phyloP scores from a whole-genome alignment of 73 alveolate genomes.

The Blepharisma stoltei region DNA sequence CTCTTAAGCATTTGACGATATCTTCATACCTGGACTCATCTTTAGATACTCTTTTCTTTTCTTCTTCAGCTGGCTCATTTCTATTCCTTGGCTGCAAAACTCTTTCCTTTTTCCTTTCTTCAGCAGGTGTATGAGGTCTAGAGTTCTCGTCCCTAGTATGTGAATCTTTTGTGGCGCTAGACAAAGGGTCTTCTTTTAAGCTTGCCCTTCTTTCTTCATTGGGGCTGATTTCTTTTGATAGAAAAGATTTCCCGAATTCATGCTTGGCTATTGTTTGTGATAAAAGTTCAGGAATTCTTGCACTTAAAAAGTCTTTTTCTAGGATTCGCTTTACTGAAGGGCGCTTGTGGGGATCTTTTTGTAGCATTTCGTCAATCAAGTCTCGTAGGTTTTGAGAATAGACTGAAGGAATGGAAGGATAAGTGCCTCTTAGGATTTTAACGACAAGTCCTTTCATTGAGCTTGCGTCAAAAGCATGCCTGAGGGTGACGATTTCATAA shows the following conservation, averaged over 20 bases:
- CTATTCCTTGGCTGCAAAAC: neutral
- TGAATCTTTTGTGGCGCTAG: neutral
- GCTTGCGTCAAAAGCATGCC: constrained; percentile 98
- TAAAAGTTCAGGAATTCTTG: constrained; percentile 39
- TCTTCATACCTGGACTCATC: constrained; percentile 33
- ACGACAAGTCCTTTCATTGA: constrained; percentile 86
- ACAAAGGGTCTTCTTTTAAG: constrained; percentile 22
- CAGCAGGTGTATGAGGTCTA: neutral
- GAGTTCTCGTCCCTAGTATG: constrained; percentile 8
- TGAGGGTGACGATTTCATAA: constrained; percentile 95
- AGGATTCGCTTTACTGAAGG: constrained; percentile 76
- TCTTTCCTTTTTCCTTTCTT: constrained; percentile 27
- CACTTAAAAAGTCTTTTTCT: constrained; percentile 69
- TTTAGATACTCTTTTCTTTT: neutral
- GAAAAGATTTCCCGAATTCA: constrained; percentile 50
- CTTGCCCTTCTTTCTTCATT: constrained; percentile 20
- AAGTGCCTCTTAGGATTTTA: constrained; percentile 81
- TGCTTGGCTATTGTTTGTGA: constrained; percentile 37
- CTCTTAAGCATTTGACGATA: constrained; percentile 34
- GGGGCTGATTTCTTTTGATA: constrained; percentile 26
- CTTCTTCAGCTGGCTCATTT: constrained; percentile 10
- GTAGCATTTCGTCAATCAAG: constrained; percentile 78
- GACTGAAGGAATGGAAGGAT: constrained; percentile 72
- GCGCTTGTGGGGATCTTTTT: constrained; percentile 74
- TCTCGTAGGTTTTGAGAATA: constrained; percentile 57